Conservation (phyloP, 805 yeast genomes). For the Hanseniaspora vineae region DNA sequence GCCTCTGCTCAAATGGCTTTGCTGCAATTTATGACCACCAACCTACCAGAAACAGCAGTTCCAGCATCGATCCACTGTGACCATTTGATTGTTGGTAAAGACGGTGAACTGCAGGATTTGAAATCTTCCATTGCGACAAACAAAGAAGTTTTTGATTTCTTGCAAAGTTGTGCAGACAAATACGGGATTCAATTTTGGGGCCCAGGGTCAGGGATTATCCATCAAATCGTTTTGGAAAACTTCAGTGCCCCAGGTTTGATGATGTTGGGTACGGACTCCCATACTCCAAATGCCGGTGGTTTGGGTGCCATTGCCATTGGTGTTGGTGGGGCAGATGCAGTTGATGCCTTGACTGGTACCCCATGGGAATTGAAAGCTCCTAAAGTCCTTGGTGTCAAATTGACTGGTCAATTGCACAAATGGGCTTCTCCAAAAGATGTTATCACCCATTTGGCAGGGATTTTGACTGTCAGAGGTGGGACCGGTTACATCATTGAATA, state of each 20-base stretch:
- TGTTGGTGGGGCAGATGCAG: slow-evolving; percentile 99
- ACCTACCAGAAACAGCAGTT: slow-evolving; percentile 73
- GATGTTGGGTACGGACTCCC: slow-evolving; percentile 98
- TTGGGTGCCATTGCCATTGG: slow-evolving; percentile 97
- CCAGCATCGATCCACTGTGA: slow-evolving; percentile 98
- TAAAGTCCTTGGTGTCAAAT: slow-evolving; percentile 82
- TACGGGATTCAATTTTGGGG: slow-evolving; percentile 98
- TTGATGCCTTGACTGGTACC: slow-evolving; percentile 89
- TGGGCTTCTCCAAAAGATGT: slow-evolving; percentile 98
- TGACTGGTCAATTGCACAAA: slow-evolving; percentile 78
- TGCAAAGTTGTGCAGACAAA: slow-evolving; percentile 83
- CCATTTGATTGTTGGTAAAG: slow-evolving; percentile 93
- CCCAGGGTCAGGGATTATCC: slow-evolving; percentile 98
- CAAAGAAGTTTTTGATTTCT: slow-evolving; percentile 90
- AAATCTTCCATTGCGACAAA: slow-evolving; percentile 70
- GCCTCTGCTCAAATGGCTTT: slow-evolving; percentile 99
- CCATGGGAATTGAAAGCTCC: slow-evolving; percentile 99
- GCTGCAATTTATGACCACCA: slow-evolving; percentile 95
- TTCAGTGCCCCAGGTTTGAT: slow-evolving; percentile 93
- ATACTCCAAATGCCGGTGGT: slow-evolving; percentile 99
- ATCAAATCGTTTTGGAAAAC: slow-evolving; percentile 94
- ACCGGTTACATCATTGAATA: slow-evolving; percentile 94
- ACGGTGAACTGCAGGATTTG: slow-evolving; percentile 80
- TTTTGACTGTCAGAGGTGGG: slow-evolving; percentile 93
- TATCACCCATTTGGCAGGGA: slow-evolving; percentile 83